A percentile compares a stretch with the other conserved stretches of the same genome.
Evolutionary conservation across 2,329 filamentous ascomycete species (phyloP).

Genomic region (Clonostachys rosea): DNA sequence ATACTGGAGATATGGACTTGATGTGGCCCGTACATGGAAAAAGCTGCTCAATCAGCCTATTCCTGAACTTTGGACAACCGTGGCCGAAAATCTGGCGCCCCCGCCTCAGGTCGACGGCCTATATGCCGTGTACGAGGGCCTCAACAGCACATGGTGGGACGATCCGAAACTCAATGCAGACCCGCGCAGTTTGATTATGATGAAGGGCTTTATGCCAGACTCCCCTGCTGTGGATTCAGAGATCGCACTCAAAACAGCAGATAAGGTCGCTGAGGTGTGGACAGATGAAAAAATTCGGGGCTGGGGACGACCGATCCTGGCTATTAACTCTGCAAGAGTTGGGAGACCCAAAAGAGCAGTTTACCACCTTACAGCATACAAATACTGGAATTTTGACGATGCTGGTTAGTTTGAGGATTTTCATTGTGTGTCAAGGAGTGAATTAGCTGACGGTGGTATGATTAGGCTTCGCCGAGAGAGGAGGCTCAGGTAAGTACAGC

Average conservation of each 20-base stretch:
- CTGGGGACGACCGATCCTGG: conserved; percentile 40
- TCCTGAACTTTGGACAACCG: conserved; percentile 38
- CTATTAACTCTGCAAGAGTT: conserved; percentile 36
- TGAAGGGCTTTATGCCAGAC: conserved; percentile 36
- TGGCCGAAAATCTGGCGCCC: conserved; percentile 46
- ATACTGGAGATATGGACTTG: conserved; percentile 58
- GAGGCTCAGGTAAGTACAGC: too few relatives aligned
- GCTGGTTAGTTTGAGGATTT: conserved; percentile 15
- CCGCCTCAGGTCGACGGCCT: conserved; percentile 43
- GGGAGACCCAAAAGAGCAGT: conserved; percentile 34
- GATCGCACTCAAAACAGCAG: conserved; percentile 25
- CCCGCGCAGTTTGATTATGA: conserved; percentile 37
- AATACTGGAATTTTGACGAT: conserved; percentile 34
- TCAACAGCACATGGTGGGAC: conserved; percentile 37
- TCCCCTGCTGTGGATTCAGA: conserved; percentile 27
- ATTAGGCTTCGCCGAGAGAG: background rate
- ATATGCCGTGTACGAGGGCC: conserved; percentile 50
- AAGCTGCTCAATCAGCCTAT: conserved; percentile 33
- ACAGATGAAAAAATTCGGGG: conserved; percentile 33
- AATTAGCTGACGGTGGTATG: background rate
- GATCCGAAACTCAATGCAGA: conserved; percentile 27
- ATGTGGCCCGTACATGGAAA: conserved; percentile 49
- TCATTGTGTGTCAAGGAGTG: background rate
- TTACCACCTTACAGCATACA: conserved; percentile 30
- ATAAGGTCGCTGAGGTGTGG: conserved; percentile 32